Evolutionary conservation across 2,329 filamentous ascomycete species (phyloP), one percentile per base, ranked within the genome.

Genomic region (Cercospora nicotianae): DNA sequence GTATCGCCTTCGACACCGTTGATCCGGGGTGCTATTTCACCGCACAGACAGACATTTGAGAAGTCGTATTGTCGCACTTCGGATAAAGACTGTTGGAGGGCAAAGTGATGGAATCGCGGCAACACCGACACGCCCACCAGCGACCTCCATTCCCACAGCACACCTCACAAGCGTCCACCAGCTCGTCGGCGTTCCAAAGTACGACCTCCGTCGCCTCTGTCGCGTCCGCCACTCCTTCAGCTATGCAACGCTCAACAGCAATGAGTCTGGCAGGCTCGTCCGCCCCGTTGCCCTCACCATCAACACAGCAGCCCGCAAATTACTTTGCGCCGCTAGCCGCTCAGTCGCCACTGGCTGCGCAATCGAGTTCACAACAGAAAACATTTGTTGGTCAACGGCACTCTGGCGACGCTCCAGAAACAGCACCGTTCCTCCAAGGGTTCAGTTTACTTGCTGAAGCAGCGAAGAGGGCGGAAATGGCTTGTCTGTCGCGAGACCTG

Each of bases 401-500:
- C 20, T 70, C 69, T 39, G 74, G 71, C 30, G 77, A 76, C 8
- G 68, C 69, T 36, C 79, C 80, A 45, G 82, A 83, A 75, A 87
- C 86, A 1, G 83, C 84, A 9, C 84, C 84, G 3, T 93, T 93
- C 77, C 85, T 96, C 68, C 88, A 90, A 75, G 90, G 96, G 79
- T 92, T 94, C 76, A 94, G 87, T 67, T 87, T 97, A 31, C 87
- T 97, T 51, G 94, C 94, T 39, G 94, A 98, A 83, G 94, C 94
- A 1, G 94, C 93, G 53, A 97, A 96, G 81, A 86, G 94, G 51
- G 94, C 94, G 9, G 93, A 97, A 80, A 91, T 97, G 85, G 92
- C 92, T 51, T 89, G 93, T 75, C 83, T 97, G 78, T 91, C 94
- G 85, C 87, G 94, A 70, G 94, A 97, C 80, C 86, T 98, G 77